These are phyloP conservation scores for Pilasporangium apinafurcum DNA, from an alignment of 352 stramenopile species.

Conservation along the genomic window DNA sequence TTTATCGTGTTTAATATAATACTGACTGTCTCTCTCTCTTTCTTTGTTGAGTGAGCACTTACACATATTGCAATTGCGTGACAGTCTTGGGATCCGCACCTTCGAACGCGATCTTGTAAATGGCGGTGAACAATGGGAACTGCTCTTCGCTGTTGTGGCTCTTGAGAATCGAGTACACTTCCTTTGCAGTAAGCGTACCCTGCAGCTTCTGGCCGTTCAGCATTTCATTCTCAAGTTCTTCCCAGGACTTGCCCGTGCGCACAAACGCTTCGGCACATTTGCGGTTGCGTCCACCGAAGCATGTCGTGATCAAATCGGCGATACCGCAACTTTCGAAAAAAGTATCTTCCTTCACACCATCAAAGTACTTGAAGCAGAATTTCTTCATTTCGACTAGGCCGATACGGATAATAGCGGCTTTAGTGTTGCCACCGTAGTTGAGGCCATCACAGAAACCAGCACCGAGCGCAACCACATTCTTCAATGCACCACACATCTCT, in stretches of 20 bases:
- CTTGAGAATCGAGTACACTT: constrained; percentile 92
- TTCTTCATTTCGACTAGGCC: constrained; percentile 95
- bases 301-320: constrained; percentile 97
- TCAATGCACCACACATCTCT: constrained; percentile 95
- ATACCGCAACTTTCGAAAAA: constrained; percentile 97
- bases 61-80: constrained; percentile 30
- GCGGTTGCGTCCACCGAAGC: constrained; percentile 96
- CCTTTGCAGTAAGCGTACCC: constrained; percentile 91
- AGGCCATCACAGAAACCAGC: constrained; percentile 96
- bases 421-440: constrained; percentile 95
- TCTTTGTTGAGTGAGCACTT: constrained; percentile 1
- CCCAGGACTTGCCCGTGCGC: constrained; percentile 68
- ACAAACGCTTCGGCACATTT: constrained; percentile 95
- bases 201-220: constrained; percentile 98
- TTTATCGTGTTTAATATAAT: too few relatives aligned
- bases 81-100: constrained; percentile 81
- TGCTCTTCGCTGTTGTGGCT: constrained; percentile 66
- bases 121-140: constrained; percentile 90
- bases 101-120: constrained; percentile 93
- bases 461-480: constrained; percentile 96
- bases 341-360: constrained; percentile 89
- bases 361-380: constrained; percentile 92
- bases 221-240: constrained; percentile 91
- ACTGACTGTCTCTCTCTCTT: neutral
- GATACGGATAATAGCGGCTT: constrained; percentile 95